Conservation (phyloP, 2,329 filamentous ascomycete species). For the Colletotrichum sublineola region DNA sequence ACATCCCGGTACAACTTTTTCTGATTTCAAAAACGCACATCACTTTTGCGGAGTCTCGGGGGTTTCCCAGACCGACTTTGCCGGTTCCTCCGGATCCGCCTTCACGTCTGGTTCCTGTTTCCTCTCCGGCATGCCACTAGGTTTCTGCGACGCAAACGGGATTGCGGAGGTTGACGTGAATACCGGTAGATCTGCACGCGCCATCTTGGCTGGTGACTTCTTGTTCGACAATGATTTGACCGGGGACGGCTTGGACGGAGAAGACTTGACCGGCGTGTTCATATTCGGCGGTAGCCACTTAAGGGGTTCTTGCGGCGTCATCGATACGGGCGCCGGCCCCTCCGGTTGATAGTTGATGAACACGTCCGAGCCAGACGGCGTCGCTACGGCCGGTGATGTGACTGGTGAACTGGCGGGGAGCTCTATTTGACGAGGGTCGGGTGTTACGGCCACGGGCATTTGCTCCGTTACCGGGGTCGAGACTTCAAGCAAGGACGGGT, state of each 20-base stretch:
- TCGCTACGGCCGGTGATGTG: slow-evolving; percentile 44
- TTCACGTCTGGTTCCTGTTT: slow-evolving; percentile 23
- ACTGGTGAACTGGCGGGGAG: slow-evolving; percentile 50
- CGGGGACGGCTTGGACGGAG: slow-evolving; percentile 50
- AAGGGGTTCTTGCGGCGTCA: slow-evolving; percentile 57
- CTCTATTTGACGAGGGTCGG: slow-evolving; percentile 45
- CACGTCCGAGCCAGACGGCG: slow-evolving; percentile 51
- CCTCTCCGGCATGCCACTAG: neutral
- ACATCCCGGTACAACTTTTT: neutral
- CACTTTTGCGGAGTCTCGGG: slow-evolving; percentile 51
- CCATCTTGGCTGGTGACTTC: slow-evolving; percentile 45
- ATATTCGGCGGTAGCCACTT: slow-evolving; percentile 67
- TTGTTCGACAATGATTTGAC: slow-evolving; percentile 50
- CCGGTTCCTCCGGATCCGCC: slow-evolving; percentile 32
- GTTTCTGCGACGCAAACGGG: slow-evolving; percentile 57
- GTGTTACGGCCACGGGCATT: slow-evolving; percentile 26
- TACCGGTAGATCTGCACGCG: slow-evolving; percentile 54
- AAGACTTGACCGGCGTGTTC: slow-evolving; percentile 47
- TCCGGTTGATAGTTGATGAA: slow-evolving; percentile 70
- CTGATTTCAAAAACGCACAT: too few relatives aligned
- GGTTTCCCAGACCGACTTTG: slow-evolving; percentile 50
- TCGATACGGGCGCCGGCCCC: slow-evolving; percentile 59
- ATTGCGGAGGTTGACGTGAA: slow-evolving; percentile 61
- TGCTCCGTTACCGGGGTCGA: slow-evolving; percentile 31
- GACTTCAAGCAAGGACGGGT: slow-evolving; percentile 18